These are phyloP conservation scores for Scalesia atractyloides DNA, from an alignment of 129 eudicot species.

Conservation along the genomic window DNA sequence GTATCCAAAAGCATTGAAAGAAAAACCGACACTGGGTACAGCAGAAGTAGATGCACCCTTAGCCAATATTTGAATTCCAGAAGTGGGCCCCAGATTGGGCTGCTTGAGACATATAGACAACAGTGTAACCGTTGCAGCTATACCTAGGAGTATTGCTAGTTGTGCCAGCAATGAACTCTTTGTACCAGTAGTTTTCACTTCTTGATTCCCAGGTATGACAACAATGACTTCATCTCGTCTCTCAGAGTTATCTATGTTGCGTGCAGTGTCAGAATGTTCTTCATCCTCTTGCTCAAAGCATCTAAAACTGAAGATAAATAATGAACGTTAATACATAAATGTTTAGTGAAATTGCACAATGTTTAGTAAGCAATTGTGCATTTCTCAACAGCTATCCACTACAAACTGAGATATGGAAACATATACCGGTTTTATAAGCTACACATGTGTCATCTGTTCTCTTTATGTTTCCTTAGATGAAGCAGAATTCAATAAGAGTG, in stretches of 20 bases:
- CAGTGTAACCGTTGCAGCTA: constrained; percentile 67
- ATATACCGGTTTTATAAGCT: neutral
- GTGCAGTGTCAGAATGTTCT: constrained; percentile 40
- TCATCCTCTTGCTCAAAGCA: constrained; percentile 49
- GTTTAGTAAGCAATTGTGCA: neutral
- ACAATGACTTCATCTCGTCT: constrained; percentile 37
- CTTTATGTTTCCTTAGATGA: constrained; percentile 10
- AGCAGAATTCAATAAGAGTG: neutral
- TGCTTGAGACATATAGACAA: constrained; percentile 57
- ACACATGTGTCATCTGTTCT: constrained; percentile 5
- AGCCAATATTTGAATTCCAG: constrained; percentile 53
- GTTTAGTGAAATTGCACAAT: neutral
- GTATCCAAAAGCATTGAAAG: constrained; percentile 76
- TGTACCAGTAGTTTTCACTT: constrained; percentile 38
- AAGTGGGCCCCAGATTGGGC: constrained; percentile 49
- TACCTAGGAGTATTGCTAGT: constrained; percentile 64
- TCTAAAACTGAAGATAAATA: constrained; percentile 43
- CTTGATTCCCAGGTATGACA: constrained; percentile 34
- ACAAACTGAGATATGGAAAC: constrained; percentile 1
- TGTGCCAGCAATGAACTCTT: constrained; percentile 66
- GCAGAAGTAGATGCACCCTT: constrained; percentile 52
- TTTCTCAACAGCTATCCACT: neutral
- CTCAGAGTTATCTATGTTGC: constrained; percentile 38
- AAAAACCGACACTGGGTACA: constrained; percentile 58
- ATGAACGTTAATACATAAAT: constrained; percentile 9